Evolutionary conservation across 495 filamentous ascomycete species (phyloP), one percentile per base, ranked within the genome.

Genomic region (Hypoxylon fragiforme): DNA sequence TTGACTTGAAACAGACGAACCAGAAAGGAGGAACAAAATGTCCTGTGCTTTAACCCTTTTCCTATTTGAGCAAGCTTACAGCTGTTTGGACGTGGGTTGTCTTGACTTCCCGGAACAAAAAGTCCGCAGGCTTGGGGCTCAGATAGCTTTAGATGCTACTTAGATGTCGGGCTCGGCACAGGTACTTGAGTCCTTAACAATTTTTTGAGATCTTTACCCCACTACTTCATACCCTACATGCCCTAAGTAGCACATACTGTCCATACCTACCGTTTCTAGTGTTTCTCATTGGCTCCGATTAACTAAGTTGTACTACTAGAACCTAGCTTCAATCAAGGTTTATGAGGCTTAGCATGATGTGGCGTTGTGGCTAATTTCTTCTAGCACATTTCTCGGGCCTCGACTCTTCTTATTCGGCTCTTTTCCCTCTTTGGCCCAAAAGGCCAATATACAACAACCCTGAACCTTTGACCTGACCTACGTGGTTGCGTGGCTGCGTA

Each of bases 161-260:
- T 32, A 28, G 30, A 15, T 36, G 18, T 4, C 24, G 24, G 9
- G 4, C 24, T 28, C 4, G 24, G 48, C 19, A 21, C 28, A 16
- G 48, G 15, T 57, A 62, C 58, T 56, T 55, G 3, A 20, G 12
- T 20, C 58, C 58, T 53, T 62, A 62, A 62, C 52, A 62, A 62
- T 62, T 62, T 53, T 45, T 43, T n/a, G 1, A 37, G 15, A 2
- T 1, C 12, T 13, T 40, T 32, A 39, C n/a, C n/a, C n/a, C n/a
- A n/a, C n/a, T n/a, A n/a, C n/a, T n/a, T n/a, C 39, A 40, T 45
- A 28, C 21, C 13, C 24, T 26, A 37, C 9, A 4, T 7, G 12
- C 7, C 31, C 3, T 34, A 34, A 3, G 31, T 34, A 34, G 6
- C 31, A 7, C 12, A 3, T 13, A 8, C 5, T 34, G 6, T 13